Conservation (phyloP, 331 rosid genomes). For the Malus hybrid region DNA sequence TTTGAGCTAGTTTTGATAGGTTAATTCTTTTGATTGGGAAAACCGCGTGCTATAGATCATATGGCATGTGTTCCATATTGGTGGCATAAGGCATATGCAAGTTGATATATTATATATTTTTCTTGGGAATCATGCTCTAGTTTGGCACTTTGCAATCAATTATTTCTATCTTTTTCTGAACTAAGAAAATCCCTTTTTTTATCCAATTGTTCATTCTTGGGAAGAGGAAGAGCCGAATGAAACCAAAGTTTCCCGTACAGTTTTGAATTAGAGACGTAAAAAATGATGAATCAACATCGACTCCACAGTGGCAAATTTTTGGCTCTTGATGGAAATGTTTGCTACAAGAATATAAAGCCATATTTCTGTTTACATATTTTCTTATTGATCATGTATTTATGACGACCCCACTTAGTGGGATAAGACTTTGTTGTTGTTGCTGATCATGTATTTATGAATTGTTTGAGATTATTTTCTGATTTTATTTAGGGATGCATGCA, state of each 20-base stretch:
- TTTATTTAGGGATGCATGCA: constrained; percentile 76
- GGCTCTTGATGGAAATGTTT: neutral
- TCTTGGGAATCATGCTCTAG: neutral
- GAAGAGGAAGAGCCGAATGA: too few species aligned
- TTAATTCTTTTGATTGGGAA: neutral
- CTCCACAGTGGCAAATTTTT: neutral
- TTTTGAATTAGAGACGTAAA: too few species aligned
- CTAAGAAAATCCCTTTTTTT: too few species aligned
- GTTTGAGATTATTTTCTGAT: constrained; percentile 48
- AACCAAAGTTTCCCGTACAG: too few species aligned
- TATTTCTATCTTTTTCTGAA: too few species aligned
- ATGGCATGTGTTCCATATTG: neutral
- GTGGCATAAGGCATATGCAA: neutral
- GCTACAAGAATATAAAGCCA: neutral
- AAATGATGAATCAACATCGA: neutral
- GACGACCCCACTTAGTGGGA: too few species aligned
- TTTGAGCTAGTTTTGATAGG: neutral
- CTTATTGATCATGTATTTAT: too few species aligned
- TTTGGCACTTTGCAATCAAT: neutral
- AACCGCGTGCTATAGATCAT: neutral
- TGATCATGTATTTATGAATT: constrained; percentile 22
- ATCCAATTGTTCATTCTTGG: too few species aligned
- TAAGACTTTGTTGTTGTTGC: neutral
- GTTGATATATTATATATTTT: neutral
- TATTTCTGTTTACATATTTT: neutral